Conservation (phyloP, 1,284 basidiomycete species). For the Malassezia nana region DNA sequence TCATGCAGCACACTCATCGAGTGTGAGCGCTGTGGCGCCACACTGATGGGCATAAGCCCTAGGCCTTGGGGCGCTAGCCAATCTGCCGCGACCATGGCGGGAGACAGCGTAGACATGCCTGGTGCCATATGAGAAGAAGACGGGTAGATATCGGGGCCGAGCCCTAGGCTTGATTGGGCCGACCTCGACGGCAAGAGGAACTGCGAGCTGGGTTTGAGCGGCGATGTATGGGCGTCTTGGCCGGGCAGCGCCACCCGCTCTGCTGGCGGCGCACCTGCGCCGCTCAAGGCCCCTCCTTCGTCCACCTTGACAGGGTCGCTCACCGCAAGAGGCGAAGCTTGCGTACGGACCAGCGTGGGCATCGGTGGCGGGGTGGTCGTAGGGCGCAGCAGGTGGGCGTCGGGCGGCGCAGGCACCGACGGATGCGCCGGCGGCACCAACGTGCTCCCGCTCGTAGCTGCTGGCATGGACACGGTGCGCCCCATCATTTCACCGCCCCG, state of each 20-base stretch:
- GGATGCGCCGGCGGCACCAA: background rate
- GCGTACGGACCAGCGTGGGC: conserved; percentile 29
- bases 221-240: background rate
- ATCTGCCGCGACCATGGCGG: background rate
- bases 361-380: conserved; percentile 8
- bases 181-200: background rate
- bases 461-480: background rate
- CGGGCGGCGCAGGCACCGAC: background rate
- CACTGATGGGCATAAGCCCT: background rate
- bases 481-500: background rate
- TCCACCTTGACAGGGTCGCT: background rate
- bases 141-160: background rate
- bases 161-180: background rate
- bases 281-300: no score
- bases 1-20: conserved; percentile 13
- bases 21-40: conserved; percentile 7
- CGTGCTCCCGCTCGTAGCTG: background rate
- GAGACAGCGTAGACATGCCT: conserved; percentile 6
- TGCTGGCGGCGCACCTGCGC: no score
- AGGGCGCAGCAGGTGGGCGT: background rate
- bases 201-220: background rate
- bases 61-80: background rate
- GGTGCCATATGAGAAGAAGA: background rate
- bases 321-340: conserved; percentile 20
- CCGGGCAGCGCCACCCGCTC: background rate